Evolutionary conservation across 1,139 yeast genomes (phyloP).

Genomic region (Eremothecium gossypii): DNA sequence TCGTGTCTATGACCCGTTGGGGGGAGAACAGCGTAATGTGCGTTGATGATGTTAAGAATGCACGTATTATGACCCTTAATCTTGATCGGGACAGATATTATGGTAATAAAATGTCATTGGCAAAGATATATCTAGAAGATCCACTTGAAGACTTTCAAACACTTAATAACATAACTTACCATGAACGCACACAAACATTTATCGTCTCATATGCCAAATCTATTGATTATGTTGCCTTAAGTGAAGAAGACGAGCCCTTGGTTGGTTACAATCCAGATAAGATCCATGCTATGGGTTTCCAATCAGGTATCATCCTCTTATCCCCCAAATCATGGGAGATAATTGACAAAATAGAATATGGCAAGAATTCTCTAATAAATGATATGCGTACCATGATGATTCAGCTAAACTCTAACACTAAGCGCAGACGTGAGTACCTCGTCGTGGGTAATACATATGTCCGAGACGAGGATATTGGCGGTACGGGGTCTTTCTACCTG

Average conservation of each 20-base stretch:
- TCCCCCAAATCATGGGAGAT: constrained; percentile 73
- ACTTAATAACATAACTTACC: constrained; percentile 63
- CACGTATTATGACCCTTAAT: constrained; percentile 49
- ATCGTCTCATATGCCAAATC: constrained; percentile 55
- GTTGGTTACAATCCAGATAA: constrained; percentile 48
- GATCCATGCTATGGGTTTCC: constrained; percentile 45
- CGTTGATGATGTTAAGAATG: constrained; percentile 62
- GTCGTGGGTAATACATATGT: constrained; percentile 72
- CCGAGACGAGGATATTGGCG: constrained; percentile 74
- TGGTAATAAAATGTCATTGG: constrained; percentile 57
- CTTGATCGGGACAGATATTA: constrained; percentile 36
- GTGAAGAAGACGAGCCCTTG: constrained; percentile 63
- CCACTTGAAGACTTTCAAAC: constrained; percentile 44
- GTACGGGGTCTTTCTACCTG: constrained; percentile 71
- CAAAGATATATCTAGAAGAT: constrained; percentile 33
- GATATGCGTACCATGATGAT: constrained; percentile 30
- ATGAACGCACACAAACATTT: constrained; percentile 57
- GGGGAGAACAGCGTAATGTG: constrained; percentile 42
- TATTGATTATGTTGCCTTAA: constrained; percentile 56
- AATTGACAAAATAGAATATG: constrained; percentile 60
- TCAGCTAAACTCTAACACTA: constrained; percentile 40
- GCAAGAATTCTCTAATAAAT: constrained; percentile 53
- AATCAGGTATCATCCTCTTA: constrained; percentile 54
- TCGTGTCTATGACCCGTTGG: constrained; percentile 44
- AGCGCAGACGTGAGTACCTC: constrained; percentile 56